Base-by-base conservation (phyloP, 495 filamentous ascomycete species). In the Penicillium antarcticum region DNA sequence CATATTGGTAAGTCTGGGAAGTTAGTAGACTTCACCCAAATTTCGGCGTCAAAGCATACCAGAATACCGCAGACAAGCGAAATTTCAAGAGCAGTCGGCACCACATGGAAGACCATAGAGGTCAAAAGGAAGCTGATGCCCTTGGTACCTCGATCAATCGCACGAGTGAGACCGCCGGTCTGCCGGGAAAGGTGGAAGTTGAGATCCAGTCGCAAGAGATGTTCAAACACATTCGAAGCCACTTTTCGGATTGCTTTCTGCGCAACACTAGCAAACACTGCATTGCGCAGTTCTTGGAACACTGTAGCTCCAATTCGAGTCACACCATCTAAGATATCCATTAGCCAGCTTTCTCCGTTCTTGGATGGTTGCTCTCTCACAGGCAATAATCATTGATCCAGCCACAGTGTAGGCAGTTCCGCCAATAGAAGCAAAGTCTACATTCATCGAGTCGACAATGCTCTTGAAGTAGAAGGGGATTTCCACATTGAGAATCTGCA, bases 391-490 rank as follows among this genome's bases (percentile, higher is more conserved):
- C 83, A 96, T 89, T 32, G 89, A 83, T 0, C 94, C 94, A 11
- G 91, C 94, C 2, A 92, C 86, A 4, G 91, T 92, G 57, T 84
- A 87, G 16, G 89, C 95, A 0, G 90, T 96, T 0, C 90, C 92
- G 10, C 88, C 91, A 2, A 91, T 63, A 6, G 84, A 76, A 3
- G 83, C 80, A 69, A 97, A 88, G 64, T 97, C 94, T 54, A 98
- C 79, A 64, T 98, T 98, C 89, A 98, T 95, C 17, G 86, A 85
- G 66, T 98, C 94, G 38, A 98, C 87, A 56, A 98, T 98, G 66
- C 78, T 89, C 69, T 97, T 96, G 76, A 98, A 97, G 74, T 96
- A 98, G 70, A 98, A 98, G 4, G 94, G 94, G 34, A 98, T 87
- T 72, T 98, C 90, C 6, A 98, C 95, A 69, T 97, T 98, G 57